Base-by-base conservation (phyloP, 768 basidiomycete species). In the Rossbeevera mucosa region DNA sequence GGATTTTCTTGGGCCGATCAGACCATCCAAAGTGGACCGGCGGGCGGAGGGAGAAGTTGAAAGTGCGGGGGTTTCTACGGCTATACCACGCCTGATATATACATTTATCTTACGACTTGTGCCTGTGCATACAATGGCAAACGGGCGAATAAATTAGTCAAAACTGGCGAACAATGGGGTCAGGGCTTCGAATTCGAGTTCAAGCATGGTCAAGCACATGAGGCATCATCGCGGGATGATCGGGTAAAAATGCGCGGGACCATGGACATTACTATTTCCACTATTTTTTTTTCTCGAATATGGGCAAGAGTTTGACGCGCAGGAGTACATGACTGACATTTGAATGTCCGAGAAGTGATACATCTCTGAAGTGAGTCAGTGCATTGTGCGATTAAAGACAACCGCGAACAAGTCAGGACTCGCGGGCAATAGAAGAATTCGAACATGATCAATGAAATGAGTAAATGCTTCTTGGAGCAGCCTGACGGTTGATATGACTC, bases 101-200 rank as follows among this genome's bases (percentile, higher is more conserved):
- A 11, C 36, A 18, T 18, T 11, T 38, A 28, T 41, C 28, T 24
- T 20, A 21, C 43, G 46, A 31, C 29, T 16, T 30, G 20, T 18
- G 18, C 40, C 21, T 28, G 36, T 25, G 22, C 9, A 5, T 24
- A n/a, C 43, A 25, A 46, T 46, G 44, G 20, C 51, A 48, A 50
- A 49, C 24, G 47, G 28, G 47, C 29, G 36, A 59, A 47, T 26
- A 30, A 1, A 26, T 26, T 26, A 7, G 33, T 58, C 55, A 31
- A 61, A 62, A 59, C 8, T 28, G 52, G 60, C 60, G 56, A 52
- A 61, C 60, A 61, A 61, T 61, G 59, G 51, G 18, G 4, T 38
- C 18, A 11, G 13, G 31, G 25, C 8, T 56, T 46, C 41, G 44
- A 21, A 36, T 2, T 44, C 43, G 44, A 21, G 41, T 2, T 44